Base-by-base conservation (phyloP, 2,329 filamentous ascomycete species). In the Fusarium sp. region DNA sequence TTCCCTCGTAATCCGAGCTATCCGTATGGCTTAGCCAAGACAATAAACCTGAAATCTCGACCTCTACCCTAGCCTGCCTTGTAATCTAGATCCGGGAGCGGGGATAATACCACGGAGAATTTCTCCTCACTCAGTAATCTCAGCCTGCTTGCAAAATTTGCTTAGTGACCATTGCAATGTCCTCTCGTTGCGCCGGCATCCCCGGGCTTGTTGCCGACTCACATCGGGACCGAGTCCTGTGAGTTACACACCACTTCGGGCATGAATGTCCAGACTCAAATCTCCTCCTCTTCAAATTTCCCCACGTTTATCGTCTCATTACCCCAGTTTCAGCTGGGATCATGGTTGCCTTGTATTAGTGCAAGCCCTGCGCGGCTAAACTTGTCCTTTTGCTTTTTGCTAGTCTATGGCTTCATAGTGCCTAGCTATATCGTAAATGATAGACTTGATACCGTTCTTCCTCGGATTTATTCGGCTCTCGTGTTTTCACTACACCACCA, bases 61-160 rank as follows among this genome's bases (percentile, higher is more conserved):
- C 37, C 29, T 31, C 37, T 38, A 25, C 48, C 42, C 49, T 67
- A 49, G 29, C 29, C 29, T 49, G 46, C 11, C 46, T 23, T 52
- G 48, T 38, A 64, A 68, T 70, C 61, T 72, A 77, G 67, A 75
- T 72, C 59, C 62, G 70, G 63, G 27, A 64, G 46, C 51, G 38
- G 73, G 73, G 70, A 56, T 27, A 19, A 49, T 56, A 46, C 37
- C 60, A 51, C 61, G 59, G 63, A 58, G 55, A 65, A 69, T 69
- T 68, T 64, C 38, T 60, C 55, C 59, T 51, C 55, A 52, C 41
- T 33, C 29, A 54, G 9, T 16, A 33, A 35, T 25, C 19, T 60
- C 45, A 42, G 19, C n/a, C 19, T 45, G 5, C 10, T 27, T 65
- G 37, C 25, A 42, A 27, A 38, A 38, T 33, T 66, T 48, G 60